phyloP scores from a whole-genome alignment of 306 rosid genomes.

The Morella rubra region DNA sequence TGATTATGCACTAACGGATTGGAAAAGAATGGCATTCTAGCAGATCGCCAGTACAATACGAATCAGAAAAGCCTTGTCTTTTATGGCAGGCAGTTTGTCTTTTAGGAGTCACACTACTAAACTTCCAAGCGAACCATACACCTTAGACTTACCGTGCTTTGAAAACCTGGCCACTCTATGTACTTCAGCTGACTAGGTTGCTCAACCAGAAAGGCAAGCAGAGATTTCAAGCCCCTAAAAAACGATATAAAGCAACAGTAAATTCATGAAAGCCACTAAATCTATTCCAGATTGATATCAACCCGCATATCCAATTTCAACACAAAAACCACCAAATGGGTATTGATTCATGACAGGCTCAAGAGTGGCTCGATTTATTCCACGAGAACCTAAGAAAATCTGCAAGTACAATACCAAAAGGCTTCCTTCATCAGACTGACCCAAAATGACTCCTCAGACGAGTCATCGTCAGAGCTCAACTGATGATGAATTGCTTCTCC shows the following conservation, averaged over 20 bases:
- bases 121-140: not conserved
- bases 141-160: constrained; percentile 57
- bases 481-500: constrained; percentile 44
- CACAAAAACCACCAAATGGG: not conserved
- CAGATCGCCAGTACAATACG: not conserved
- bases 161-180: constrained; percentile 85
- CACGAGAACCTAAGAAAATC: not conserved
- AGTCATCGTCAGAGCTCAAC: constrained; percentile 41
- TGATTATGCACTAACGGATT: not conserved
- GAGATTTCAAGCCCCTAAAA: constrained; percentile 56
- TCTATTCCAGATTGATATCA: constrained; percentile 14
- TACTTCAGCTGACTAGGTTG: constrained; percentile 91
- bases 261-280: not conserved
- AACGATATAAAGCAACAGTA: not conserved
- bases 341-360: constrained; percentile 6
- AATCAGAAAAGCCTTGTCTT: not conserved
- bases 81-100: not conserved
- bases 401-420: constrained; percentile 43
- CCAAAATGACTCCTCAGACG: constrained; percentile 58
- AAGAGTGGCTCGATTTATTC: not conserved
- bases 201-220: constrained; percentile 64
- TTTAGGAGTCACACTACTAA: not conserved
- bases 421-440: constrained; percentile 49
- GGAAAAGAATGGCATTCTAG: not conserved
- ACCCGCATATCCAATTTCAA: not conserved